phyloP scores from a whole-genome alignment of 2,329 filamentous ascomycete species.

The Cercospora sp. region DNA sequence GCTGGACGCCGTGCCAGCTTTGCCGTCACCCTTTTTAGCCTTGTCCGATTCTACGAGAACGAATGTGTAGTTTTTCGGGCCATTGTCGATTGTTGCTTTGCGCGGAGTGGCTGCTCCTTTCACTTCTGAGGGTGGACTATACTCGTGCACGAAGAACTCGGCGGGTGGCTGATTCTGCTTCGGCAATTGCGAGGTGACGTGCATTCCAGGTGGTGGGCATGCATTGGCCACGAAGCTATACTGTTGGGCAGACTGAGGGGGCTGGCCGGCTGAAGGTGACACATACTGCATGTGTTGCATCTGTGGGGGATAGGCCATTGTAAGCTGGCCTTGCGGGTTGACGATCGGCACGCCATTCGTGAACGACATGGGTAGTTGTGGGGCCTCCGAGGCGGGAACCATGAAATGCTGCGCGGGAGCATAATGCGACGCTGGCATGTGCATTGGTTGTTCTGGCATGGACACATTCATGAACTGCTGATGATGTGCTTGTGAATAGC shows the following conservation, averaged over 20 bases:
- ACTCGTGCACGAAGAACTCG: constrained; percentile 50
- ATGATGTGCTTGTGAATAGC: constrained; percentile 17
- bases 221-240: constrained; percentile 29
- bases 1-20: constrained; percentile 21
- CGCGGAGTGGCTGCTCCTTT: constrained; percentile 38
- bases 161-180: constrained; percentile 33
- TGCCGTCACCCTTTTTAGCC: constrained; percentile 23
- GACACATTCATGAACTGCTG: constrained; percentile 34
- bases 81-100: constrained; percentile 35
- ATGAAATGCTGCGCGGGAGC: constrained; percentile 20
- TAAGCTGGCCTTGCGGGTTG: constrained; percentile 29
- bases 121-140: constrained; percentile 47
- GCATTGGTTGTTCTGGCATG: constrained; percentile 27
- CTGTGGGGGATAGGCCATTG: constrained; percentile 30
- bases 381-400: constrained; percentile 15
- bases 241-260: constrained; percentile 20
- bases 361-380: constrained; percentile 27
- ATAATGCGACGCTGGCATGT: constrained; percentile 20
- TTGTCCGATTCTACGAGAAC: constrained; percentile 45
- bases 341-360: constrained; percentile 33
- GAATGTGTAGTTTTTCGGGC: constrained; percentile 50
- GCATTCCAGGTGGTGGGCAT: constrained; percentile 21
- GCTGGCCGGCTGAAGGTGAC: constrained; percentile 25
- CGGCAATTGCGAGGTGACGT: constrained; percentile 33
- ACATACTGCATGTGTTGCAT: constrained; percentile 29